Evolutionary conservation across 2,329 filamentous ascomycete genomes (phyloP).

Genomic region (Rugonectria rugulosa): DNA sequence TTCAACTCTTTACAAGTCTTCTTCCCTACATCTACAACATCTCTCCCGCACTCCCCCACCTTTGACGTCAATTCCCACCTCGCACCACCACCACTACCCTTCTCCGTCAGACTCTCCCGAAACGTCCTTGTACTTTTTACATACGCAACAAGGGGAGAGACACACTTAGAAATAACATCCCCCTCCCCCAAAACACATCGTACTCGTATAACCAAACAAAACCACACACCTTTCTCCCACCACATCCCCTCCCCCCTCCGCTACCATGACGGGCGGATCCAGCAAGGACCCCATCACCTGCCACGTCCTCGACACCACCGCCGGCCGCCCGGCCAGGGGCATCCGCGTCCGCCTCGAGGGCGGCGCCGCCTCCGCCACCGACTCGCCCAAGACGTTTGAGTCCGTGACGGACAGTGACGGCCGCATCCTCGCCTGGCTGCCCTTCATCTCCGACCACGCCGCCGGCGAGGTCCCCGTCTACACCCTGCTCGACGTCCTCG

Average conservation of each 20-base stretch:
- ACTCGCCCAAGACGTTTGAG: constrained; percentile 61
- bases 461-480: constrained; percentile 66
- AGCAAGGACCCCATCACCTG: constrained; percentile 77
- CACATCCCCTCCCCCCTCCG: too few species aligned
- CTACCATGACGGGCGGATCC: constrained; percentile 30
- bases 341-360: constrained; percentile 73
- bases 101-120: too few species aligned
- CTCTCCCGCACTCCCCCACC: constrained; percentile 14
- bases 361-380: constrained; percentile 40
- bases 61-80: constrained; percentile 27
- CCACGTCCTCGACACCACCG: constrained; percentile 85
- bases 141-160: too few species aligned
- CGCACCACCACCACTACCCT: constrained; percentile 18
- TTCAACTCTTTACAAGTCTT: not conserved
- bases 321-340: constrained; percentile 71
- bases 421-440: constrained; percentile 73
- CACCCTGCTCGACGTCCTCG: constrained; percentile 64
- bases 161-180: too few species aligned
- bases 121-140: too few species aligned
- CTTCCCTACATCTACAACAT: constrained; percentile 2
- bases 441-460: constrained; percentile 58
- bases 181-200: constrained; percentile 3
- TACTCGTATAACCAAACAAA: not conserved
- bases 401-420: constrained; percentile 80
- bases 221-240: not conserved